Evolutionary conservation across 1,284 basidiomycete genomes (phyloP), one percentile per base, ranked within the genome.

Genomic region (Pascua sp.): DNA sequence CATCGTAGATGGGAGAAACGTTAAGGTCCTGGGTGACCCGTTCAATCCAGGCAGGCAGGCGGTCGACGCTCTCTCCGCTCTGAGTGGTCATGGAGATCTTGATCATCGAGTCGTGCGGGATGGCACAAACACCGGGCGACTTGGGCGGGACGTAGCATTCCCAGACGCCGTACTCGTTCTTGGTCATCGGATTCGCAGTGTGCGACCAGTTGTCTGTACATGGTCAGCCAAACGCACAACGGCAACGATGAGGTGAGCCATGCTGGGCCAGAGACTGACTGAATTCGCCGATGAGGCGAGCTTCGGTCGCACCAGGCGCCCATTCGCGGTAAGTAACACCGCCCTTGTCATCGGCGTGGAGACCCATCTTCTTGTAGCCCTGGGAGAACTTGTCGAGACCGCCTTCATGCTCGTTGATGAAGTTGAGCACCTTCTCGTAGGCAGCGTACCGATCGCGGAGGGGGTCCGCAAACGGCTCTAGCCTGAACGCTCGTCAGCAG

Each of bases 11-110:
- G 7, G 92, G 90, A 11, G 95, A 98, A 39, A 93, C 86, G 49
- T 79, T 76, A 55, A 98, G 80, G 72, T 98, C 92, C 76, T 98
- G 95, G 1, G 94, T 97, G 56, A 97, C 95, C 59, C 94, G 90
- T 63, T 80, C 87, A 69, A 93, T 93, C 95, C 95, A 98, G 11
- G 89, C 85, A 2, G 95, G 94, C 36, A 98, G 75, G 51, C 94
- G 86, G 74, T 97, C 95, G 63, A 97, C 89, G 42, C 90, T 86
- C 62, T 87, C 82, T 11, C 89, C 89, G 52, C 80, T 81, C 1
- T 86, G 85, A 11, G 85, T 73, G 50, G 91, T 83, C 88, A 96
- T 89, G 32, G 92, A 92, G 66, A 92, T 89, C 88, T 97, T 97
- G 70, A 97, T 67, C 80, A 94, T 97, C 53, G 90, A 90, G 76